Percentiles rank a stretch among this genome's conserved stretches.
Evolutionary conservation across 2,329 filamentous ascomycete genomes (phyloP).

Genomic region (Westerdykella aurantiaca): DNA sequence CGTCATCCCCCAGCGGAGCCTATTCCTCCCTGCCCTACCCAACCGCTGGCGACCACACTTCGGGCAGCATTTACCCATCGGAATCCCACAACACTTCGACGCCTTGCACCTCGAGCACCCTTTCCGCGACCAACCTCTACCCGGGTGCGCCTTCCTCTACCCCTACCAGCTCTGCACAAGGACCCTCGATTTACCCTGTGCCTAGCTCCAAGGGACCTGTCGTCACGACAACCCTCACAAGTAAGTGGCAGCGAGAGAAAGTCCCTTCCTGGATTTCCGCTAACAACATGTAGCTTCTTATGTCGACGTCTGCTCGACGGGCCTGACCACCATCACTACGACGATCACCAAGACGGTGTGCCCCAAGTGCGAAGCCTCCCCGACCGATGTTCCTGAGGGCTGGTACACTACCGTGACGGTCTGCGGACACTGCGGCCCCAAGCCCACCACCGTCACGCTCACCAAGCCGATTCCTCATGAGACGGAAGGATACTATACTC

Average conservation of each 20-base stretch:
- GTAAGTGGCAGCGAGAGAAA: too few relatives aligned
- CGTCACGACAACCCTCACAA: background rate
- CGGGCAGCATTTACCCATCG: too few relatives aligned
- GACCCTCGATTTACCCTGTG: too few relatives aligned
- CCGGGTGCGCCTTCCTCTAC: too few relatives aligned
- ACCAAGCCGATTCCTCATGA: constrained; percentile 24
- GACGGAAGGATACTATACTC: constrained; percentile 5
- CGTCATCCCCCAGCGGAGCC: too few relatives aligned
- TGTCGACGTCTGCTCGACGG: constrained; percentile 34
- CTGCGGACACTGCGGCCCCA: constrained; percentile 16
- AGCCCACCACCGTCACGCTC: constrained; percentile 27
- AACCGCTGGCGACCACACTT: too few relatives aligned
- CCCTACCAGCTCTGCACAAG: too few relatives aligned
- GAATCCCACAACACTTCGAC: too few relatives aligned
- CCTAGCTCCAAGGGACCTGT: background rate
- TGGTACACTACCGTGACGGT: constrained; percentile 32
- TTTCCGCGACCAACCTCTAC: too few relatives aligned
- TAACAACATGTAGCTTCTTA: constrained; percentile 13
- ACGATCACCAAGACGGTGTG: constrained; percentile 28
- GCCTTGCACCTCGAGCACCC: too few relatives aligned
- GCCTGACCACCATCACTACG: constrained; percentile 28
- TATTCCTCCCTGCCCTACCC: too few relatives aligned
- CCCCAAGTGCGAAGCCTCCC: constrained; percentile 14
- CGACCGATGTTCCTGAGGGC: constrained; percentile 19
- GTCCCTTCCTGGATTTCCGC: background rate